These are phyloP conservation scores for Candida ulmi DNA, from an alignment of 805 yeast species.

Conservation along the genomic window DNA sequence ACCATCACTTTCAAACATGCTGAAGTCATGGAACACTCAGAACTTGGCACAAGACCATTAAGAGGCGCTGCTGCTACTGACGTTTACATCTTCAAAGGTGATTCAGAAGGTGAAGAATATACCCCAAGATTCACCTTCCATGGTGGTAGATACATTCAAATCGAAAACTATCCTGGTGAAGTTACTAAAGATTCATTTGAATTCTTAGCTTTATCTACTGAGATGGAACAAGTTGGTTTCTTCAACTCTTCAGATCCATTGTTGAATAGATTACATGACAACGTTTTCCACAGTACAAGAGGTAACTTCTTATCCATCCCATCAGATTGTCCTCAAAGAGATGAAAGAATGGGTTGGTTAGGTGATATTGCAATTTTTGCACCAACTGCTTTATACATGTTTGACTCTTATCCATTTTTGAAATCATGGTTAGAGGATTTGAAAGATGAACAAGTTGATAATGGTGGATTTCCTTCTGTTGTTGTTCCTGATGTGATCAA, in stretches of 20 bases:
- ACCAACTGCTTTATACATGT: slow-evolving; percentile 13
- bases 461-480: slow-evolving; percentile 14
- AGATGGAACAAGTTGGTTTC: slow-evolving; percentile 9
- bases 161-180: slow-evolving; percentile 12
- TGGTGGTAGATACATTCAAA: slow-evolving; percentile 12
- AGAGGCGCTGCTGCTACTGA: slow-evolving; percentile 10
- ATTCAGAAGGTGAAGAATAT: slow-evolving; percentile 7
- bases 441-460: slow-evolving; percentile 10
- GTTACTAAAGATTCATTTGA: slow-evolving; percentile 8
- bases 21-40: slow-evolving; percentile 13
- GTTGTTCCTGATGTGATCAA: slow-evolving; percentile 14
- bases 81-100: slow-evolving; percentile 12
- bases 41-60: slow-evolving; percentile 11
- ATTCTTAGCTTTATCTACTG: slow-evolving; percentile 7
- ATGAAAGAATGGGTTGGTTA: slow-evolving; percentile 19
- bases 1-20: slow-evolving; percentile 9
- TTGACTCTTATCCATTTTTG: slow-evolving; percentile 15
- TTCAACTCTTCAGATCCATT: slow-evolving; percentile 8
- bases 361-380: slow-evolving; percentile 18
- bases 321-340: slow-evolving; percentile 17
- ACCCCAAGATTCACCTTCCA: slow-evolving; percentile 14
- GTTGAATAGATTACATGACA: slow-evolving; percentile 10
- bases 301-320: slow-evolving; percentile 15
- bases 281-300: slow-evolving; percentile 13
- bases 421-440: slow-evolving; percentile 16